Conservation (phyloP, 2,329 filamentous ascomycete species). For the Ophiocordyceps unilateralis region DNA sequence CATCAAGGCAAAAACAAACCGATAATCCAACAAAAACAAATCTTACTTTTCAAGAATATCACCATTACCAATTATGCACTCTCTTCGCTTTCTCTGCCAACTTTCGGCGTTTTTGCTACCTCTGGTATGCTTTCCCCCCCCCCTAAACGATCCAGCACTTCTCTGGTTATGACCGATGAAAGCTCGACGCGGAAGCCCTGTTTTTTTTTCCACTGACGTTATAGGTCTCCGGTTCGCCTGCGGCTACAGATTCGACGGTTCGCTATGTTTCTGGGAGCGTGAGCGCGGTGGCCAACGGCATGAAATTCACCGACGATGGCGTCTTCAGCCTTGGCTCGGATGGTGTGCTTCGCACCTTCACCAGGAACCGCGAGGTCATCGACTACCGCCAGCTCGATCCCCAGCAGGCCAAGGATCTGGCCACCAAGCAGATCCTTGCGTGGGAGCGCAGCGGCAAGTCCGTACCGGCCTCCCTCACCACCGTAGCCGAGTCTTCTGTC, state of each 20-base stretch:
- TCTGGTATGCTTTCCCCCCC: background rate
- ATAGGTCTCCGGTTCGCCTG: background rate
- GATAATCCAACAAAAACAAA: background rate
- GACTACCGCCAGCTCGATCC: background rate
- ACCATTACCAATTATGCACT: background rate
- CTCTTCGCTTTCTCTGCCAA: background rate
- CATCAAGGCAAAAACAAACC: background rate
- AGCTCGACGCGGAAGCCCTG: no score
- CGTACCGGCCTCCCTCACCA: background rate
- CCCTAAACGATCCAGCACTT: no score
- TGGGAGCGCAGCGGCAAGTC: background rate
- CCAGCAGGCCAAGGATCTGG: background rate
- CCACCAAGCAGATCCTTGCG: background rate
- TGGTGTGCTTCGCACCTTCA: background rate
- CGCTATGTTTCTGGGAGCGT: background rate
- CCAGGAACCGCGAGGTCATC: background rate
- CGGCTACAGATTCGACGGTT: background rate
- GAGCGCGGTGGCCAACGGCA: background rate
- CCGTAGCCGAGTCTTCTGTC: background rate
- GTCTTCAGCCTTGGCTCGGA: background rate
- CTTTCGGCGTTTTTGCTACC: background rate
- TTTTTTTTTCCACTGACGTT: background rate
- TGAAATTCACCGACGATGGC: background rate
- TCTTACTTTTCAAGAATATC: background rate
- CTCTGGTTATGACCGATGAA: no score